A percentile compares a stretch with the other conserved stretches of the same genome.
Conservation (phyloP, 176 grass and related monocot species). For the Triticum urartu region DNA sequence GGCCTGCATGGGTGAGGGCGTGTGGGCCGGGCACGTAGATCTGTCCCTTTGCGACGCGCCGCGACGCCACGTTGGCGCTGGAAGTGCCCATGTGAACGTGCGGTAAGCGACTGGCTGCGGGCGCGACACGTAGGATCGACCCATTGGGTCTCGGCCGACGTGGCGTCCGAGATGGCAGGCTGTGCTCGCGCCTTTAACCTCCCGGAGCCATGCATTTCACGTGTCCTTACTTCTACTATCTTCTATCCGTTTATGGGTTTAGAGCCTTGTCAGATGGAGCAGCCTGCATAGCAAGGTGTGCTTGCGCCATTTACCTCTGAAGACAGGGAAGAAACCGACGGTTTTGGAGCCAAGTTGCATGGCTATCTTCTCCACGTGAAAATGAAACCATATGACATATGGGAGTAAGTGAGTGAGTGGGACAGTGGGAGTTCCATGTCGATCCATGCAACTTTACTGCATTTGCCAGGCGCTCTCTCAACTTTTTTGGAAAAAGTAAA, state of each 20-base stretch:
- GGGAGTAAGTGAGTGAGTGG: too few relatives aligned
- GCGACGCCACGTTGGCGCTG: neutral
- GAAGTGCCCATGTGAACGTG: conserved; percentile 57
- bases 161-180: conserved; percentile 8
- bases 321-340: neutral
- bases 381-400: too few relatives aligned
- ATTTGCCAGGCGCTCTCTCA: too few relatives aligned
- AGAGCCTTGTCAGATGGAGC: too few relatives aligned
- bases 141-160: neutral
- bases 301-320: too few relatives aligned
- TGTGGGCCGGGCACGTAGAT: conserved; percentile 4
- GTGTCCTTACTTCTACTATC: neutral
- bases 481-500: too few relatives aligned
- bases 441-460: too few relatives aligned
- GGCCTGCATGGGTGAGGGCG: conserved; percentile 13
- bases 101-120: conserved; percentile 2
- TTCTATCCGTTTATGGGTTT: too few relatives aligned
- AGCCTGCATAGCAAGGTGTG: neutral
- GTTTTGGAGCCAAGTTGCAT: neutral
- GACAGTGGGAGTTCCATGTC: too few relatives aligned
- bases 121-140: conserved; percentile 36
- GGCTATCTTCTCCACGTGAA: too few relatives aligned
- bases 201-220: neutral
- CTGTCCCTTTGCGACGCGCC: conserved; percentile 34
- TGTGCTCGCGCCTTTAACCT: neutral